Conservation (phyloP, 371 early-diverging fungal species). For the Choanephora cucurbitarum region DNA sequence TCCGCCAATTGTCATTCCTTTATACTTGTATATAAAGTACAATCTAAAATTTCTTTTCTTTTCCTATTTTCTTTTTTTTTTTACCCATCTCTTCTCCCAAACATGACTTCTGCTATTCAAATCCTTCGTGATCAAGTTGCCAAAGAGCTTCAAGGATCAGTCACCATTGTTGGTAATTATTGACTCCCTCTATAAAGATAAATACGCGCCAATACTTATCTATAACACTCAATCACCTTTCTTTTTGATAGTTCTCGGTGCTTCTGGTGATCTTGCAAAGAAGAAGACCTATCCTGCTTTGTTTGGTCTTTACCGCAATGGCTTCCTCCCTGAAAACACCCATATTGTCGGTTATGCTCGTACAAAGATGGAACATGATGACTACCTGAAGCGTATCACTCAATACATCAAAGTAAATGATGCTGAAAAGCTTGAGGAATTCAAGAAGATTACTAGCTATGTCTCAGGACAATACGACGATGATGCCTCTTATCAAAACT, state of each 20-base stretch:
- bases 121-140: constrained; percentile 43
- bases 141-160: constrained; percentile 41
- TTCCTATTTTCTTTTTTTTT: constrained; percentile 18
- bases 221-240: neutral
- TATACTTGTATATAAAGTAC: too few species aligned
- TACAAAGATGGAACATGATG: constrained; percentile 75
- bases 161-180: constrained; percentile 56
- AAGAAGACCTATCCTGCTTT: constrained; percentile 98
- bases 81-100: constrained; percentile 12
- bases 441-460: constrained; percentile 82
- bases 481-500: constrained; percentile 66
- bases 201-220: neutral
- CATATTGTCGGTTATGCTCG: constrained; percentile 97
- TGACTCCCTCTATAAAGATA: neutral
- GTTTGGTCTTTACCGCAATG: constrained; percentile 78
- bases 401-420: constrained; percentile 68
- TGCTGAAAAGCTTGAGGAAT: constrained; percentile 54
- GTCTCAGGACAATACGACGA: constrained; percentile 90
- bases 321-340: constrained; percentile 76
- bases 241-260: constrained; percentile 74
- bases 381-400: constrained; percentile 80
- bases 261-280: constrained; percentile 93
- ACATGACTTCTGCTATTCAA: constrained; percentile 35
- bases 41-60: constrained; percentile 23
- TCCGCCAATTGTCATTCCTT: too few species aligned